Evolutionary conservation across 108 stramenopile species (phyloP), one percentile per base, ranked within the genome.

Genomic region (Nitzschia palea): DNA sequence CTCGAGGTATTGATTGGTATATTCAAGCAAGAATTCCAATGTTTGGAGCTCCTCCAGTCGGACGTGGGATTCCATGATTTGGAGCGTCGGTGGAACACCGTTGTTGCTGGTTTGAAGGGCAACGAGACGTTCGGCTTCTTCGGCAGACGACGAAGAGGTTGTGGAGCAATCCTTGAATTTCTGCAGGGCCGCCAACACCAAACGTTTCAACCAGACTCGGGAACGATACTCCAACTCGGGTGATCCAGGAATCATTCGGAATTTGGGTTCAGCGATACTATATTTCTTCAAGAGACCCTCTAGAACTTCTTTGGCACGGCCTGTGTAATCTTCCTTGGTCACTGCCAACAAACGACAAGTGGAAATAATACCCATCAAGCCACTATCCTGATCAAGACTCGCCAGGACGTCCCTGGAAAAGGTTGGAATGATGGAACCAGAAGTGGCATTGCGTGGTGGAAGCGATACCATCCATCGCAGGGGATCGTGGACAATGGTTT

Each of bases 261-360:
- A 12, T 14, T 40, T 23, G 27, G n/a, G 20, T 43, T 43, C 60
- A 14, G 35, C n/a, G 4, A 86, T 68, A 22, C 61, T 59, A 35
- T 76, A 66, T 31, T 50, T 20, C 10, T 40, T 40, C 37, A 40
- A 12, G 10, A 40, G 37, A 10, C 37, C 37, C 12, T 12, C 37
- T 27, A 89, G 54, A 33, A 67, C 47, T 17, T 61, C 31, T 6
- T 78, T 67, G 14, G 89, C 84, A 2, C 68, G 54, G 0, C 84
- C 80, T 17, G 75, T 65, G 27, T 83, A 79, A 50, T 90, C 89
- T 22, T 74, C 51, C 10, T 62, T 66, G 14, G 72, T 83, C 44
- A 90, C 63, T 44, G 82, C 77, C 9, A 90, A 67, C 17, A 90
- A 60, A 8, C 89, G 82, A 65, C 89, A 85, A 6, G 83, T 80